Evolutionary conservation across 2,329 filamentous ascomycete species (phyloP).

Genomic region (Calcarisporium arbuscula): DNA sequence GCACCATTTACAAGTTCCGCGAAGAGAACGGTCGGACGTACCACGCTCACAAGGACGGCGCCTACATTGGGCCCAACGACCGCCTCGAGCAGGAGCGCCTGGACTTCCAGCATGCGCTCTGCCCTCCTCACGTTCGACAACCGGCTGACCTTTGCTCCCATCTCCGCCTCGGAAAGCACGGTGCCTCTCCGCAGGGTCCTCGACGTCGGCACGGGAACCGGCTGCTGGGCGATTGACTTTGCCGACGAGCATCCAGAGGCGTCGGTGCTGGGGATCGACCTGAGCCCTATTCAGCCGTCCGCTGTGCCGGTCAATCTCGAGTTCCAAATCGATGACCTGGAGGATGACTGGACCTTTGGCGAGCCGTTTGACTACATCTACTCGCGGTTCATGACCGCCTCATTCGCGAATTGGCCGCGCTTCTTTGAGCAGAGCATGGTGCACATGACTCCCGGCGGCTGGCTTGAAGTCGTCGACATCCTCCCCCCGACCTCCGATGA

Average conservation of each 20-base stretch:
- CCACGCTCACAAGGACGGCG: slow-evolving; percentile 16
- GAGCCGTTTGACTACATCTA: slow-evolving; percentile 34
- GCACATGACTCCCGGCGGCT: slow-evolving; percentile 11
- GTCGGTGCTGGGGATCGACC: slow-evolving; percentile 1
- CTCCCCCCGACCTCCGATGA: too few species aligned
- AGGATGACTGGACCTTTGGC: slow-evolving; percentile 12
- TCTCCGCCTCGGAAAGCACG: slow-evolving; percentile 1
- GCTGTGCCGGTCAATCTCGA: slow-evolving; percentile 40
- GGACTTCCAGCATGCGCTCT: slow-evolving; percentile 12
- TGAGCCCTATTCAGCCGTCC: slow-evolving; percentile 1
- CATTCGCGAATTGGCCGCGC: slow-evolving; percentile 26
- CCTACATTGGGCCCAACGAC: slow-evolving; percentile 14
- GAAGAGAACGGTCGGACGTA: slow-evolving; percentile 1
- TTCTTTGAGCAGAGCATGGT: slow-evolving; percentile 30
- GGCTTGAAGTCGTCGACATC: slow-evolving; percentile 13
- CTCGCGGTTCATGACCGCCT: slow-evolving; percentile 29
- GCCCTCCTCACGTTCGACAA: slow-evolving; percentile 12
- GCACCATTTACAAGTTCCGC: background rate
- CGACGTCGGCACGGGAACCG: slow-evolving; percentile 10
- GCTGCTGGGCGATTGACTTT: slow-evolving; percentile 4
- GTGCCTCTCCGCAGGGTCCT: slow-evolving; percentile 2
- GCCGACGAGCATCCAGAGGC: background rate
- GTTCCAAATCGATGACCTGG: slow-evolving; percentile 38
- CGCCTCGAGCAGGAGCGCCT: slow-evolving; percentile 10
- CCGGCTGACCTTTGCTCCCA: slow-evolving; percentile 10